Evolutionary conservation across 148 eudicot genomes (phyloP).

Genomic region (Rhododendron mucronatum): DNA sequence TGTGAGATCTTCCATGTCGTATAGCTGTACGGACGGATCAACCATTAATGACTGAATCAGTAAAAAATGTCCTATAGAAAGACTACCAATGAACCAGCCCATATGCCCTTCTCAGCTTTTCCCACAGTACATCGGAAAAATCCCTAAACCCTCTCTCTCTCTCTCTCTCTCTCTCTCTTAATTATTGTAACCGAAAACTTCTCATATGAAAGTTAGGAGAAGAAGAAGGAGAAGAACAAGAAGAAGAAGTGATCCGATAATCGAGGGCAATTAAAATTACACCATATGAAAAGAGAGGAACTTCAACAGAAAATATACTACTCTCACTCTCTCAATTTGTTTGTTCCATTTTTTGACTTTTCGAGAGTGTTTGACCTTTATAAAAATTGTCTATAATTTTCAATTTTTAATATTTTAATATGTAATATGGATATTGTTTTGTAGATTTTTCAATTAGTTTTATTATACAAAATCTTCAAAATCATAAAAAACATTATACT

Average conservation of each 20-base stretch:
- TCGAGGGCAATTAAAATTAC: conserved; percentile 2
- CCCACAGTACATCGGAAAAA: conserved; percentile 14
- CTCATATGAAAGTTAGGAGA: conserved; percentile 9
- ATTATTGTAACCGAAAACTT: conserved; percentile 31
- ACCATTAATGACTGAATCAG: conserved; percentile 31
- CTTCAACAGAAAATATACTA: neutral
- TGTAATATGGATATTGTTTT: no score
- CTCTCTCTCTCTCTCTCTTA: conserved; percentile 1
- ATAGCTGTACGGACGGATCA: conserved; percentile 21
- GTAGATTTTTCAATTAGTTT: no score
- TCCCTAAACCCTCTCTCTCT: conserved; percentile 7
- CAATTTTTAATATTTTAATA: no score
- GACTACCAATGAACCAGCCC: conserved; percentile 17
- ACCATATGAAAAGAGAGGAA: conserved; percentile 3
- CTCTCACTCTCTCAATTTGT: no score
- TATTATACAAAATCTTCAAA: no score
- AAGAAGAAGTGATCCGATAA: conserved; percentile 5
- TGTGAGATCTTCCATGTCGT: conserved; percentile 1
- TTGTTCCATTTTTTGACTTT: no score
- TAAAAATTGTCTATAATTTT: no score
- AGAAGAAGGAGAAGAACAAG: neutral
- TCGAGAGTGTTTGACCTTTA: no score
- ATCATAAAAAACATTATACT: no score
- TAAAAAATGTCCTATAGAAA: conserved; percentile 14
- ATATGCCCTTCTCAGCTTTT: conserved; percentile 18